Evolutionary conservation across 2,329 filamentous ascomycete genomes (phyloP).

Genomic region (Tothia fuscella): DNA sequence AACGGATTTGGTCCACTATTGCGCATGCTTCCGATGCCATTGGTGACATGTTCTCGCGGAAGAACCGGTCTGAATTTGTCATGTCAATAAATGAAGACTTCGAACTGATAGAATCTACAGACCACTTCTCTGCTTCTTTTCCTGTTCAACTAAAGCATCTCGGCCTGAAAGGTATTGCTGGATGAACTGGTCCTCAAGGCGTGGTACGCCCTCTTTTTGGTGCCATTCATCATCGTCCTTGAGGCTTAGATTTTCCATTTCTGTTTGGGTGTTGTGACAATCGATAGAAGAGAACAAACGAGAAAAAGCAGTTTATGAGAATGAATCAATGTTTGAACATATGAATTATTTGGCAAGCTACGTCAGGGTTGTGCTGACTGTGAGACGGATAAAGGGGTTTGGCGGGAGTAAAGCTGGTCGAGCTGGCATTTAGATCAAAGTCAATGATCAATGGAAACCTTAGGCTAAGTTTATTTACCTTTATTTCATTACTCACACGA

Average conservation of each 20-base stretch:
- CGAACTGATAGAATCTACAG: conserved; percentile 21
- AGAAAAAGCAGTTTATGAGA: no score
- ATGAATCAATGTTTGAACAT: no score
- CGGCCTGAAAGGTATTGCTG: conserved; percentile 70
- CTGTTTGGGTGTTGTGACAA: conserved; percentile 84
- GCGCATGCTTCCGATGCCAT: conserved; percentile 64
- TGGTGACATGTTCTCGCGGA: conserved; percentile 64
- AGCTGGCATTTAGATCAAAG: no score
- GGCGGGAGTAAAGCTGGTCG: no score
- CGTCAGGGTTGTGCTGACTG: no score
- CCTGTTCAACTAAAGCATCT: conserved; percentile 63
- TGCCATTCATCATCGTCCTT: conserved; percentile 44
- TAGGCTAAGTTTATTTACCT: no score
- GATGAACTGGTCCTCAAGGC: conserved; percentile 58
- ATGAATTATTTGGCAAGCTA: no score
- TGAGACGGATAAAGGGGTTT: no score
- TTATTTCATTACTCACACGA: no score
- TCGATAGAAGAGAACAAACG: conserved; percentile 71
- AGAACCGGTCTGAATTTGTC: conserved; percentile 46
- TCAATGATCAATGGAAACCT: no score
- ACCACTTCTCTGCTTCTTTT: conserved; percentile 75
- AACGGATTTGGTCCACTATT: conserved; percentile 70
- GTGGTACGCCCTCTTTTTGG: conserved; percentile 44
- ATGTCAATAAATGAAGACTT: conserved; percentile 19
- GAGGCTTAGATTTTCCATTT: not conserved